Evolutionary conservation across 2,329 filamentous ascomycete genomes (phyloP), one percentile per base, ranked within the genome.

Genomic region (Hortaea werneckii): DNA sequence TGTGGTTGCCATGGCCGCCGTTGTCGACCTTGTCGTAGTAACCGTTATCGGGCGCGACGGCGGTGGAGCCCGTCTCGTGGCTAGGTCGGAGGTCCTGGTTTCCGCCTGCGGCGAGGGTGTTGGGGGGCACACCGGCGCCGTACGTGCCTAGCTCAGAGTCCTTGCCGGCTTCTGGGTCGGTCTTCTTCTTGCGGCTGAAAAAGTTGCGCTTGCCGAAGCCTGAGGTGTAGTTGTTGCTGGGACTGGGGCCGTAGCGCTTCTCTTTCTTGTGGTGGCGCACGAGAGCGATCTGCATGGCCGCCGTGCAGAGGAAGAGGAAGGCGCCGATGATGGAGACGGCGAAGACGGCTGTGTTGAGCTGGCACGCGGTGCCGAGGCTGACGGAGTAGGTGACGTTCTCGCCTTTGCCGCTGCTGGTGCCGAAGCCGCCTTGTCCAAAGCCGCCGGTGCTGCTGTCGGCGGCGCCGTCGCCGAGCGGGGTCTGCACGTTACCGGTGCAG

Each of bases 281-380:
- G 40, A 90, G 76, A 42, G 75, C 71, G 42, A 87, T 53, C 59
- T 90, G 85, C 51, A 84, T 72, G 47, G 81, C 62, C 43, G 85
- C 79, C 42, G 85, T 86, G 59, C 86, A 60, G 57, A 87, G 61
- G 74, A 90, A 92, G 66, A 90, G 80, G 68, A 85, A 65, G 80
- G 85, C 80, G 59, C 76, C 84, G 46, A 88, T 77, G 49, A 95
- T 84, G 29, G 88, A 71, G 11, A 92, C 80, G 3, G 85, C 84
- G 53, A 95, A 82, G 49, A 74, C 77, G 39, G 82, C 87, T 42
- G 81, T 86, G 67, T 94, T 79, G 54, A 95, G 70, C 48, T 74
- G 74, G 71, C 89, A 95, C 1, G 83, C 80, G 49, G 78, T 77
- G n/a, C 67, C 65, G 39, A 76, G 67, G 28, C 62, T 69, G 3